Conservation (phyloP, 331 rosid species). For the Cydonia oblonga region DNA sequence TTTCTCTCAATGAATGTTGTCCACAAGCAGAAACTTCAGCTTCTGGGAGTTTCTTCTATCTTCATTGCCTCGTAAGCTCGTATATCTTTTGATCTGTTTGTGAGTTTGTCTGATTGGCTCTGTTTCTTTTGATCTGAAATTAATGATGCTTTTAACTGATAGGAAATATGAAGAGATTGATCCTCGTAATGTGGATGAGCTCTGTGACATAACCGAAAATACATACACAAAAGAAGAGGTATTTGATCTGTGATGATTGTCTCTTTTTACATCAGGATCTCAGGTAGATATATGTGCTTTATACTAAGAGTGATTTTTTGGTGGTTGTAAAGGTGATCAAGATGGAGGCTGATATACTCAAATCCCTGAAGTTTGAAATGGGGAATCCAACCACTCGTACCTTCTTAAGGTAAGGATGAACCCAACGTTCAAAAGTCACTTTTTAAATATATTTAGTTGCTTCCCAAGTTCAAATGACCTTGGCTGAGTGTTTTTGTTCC, state of each 20-base stretch:
- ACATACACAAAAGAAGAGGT: constrained; percentile 37
- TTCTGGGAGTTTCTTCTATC: constrained; percentile 34
- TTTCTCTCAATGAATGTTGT: constrained; percentile 15
- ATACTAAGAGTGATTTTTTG: not conserved
- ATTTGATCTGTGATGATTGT: not conserved
- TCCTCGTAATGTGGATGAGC: constrained; percentile 36
- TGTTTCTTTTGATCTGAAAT: not conserved
- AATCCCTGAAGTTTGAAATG: constrained; percentile 50
- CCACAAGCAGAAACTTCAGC: constrained; percentile 26
- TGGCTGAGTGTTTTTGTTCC: constrained; percentile 1
- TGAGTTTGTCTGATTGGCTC: not conserved
- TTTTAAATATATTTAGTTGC: not conserved
- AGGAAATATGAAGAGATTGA: constrained; percentile 44
- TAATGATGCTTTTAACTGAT: not conserved
- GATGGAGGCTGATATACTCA: constrained; percentile 66
- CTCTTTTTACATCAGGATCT: not conserved
- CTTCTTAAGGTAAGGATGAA: constrained; percentile 41
- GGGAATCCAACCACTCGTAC: constrained; percentile 57
- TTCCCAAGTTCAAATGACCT: not conserved
- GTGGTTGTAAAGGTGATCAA: constrained; percentile 33
- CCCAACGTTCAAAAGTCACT: not conserved
- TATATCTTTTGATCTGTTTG: not conserved
- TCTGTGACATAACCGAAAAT: constrained; percentile 30
- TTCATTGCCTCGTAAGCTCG: constrained; percentile 35
- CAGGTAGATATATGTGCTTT: not conserved